Conservation (phyloP, 768 basidiomycete genomes). For the Hirschioporus abietinus region DNA sequence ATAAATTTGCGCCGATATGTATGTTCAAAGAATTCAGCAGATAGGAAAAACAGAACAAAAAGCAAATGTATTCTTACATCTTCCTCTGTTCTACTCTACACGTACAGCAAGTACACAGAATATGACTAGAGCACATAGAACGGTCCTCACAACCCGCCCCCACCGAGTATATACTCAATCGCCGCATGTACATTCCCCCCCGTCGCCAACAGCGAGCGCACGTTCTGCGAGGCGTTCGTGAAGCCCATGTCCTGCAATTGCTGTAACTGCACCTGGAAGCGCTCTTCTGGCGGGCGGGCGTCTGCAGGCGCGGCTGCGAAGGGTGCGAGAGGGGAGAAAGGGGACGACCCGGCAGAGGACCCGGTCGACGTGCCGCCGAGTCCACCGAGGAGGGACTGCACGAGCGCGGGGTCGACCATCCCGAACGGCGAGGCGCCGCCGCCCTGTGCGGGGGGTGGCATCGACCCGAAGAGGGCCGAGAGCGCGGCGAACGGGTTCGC, state of each 20-base stretch:
- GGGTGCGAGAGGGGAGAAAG: slow-evolving; percentile 19
- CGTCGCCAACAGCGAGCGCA: slow-evolving; percentile 84
- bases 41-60: too few species aligned
- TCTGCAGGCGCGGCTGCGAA: slow-evolving; percentile 49
- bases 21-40: too few species aligned
- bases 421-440: slow-evolving; percentile 12
- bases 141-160: slow-evolving; percentile 69
- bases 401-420: slow-evolving; percentile 37
- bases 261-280: slow-evolving; percentile 86
- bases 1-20: too few species aligned
- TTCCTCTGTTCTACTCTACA: too few species aligned
- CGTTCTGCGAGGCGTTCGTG: slow-evolving; percentile 81
- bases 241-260: slow-evolving; percentile 97
- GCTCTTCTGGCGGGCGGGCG: slow-evolving; percentile 78
- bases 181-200: slow-evolving; percentile 91
- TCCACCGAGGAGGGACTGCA: slow-evolving; percentile 34
- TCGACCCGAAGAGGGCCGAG: not conserved
- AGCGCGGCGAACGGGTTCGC: not conserved
- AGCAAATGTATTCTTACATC: too few species aligned
- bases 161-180: slow-evolving; percentile 86
- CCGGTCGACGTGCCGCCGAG: slow-evolving; percentile 13
- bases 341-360: slow-evolving; percentile 31
- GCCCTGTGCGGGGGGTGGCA: not conserved
- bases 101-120: too few species aligned
- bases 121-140: too few species aligned